phyloP scores from a whole-genome alignment of 768 basidiomycete genomes.

The Imleria badia region DNA sequence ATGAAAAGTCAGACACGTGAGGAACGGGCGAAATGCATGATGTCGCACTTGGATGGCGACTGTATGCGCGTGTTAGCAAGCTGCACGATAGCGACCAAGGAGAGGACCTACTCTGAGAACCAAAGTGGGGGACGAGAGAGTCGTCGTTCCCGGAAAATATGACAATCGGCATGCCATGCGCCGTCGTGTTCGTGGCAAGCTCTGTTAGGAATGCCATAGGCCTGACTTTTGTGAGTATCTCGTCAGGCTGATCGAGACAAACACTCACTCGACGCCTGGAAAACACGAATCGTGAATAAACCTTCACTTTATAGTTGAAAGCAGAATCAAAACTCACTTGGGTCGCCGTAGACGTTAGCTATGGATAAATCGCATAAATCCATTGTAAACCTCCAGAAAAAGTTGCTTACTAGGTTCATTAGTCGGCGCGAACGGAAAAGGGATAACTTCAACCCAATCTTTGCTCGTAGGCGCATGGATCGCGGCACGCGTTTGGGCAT shows the following conservation, averaged over 20 bases:
- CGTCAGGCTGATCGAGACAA: background rate
- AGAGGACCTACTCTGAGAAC: conserved; percentile 53
- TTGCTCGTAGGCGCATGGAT: too few relatives aligned
- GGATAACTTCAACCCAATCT: conserved; percentile 36
- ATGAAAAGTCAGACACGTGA: background rate
- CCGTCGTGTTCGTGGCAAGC: conserved; percentile 61
- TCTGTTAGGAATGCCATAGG: conserved; percentile 65
- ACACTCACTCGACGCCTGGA: conserved; percentile 37
- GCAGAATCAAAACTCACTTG: conserved; percentile 27
- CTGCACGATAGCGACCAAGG: background rate
- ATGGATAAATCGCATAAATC: background rate
- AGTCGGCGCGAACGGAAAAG: conserved; percentile 22
- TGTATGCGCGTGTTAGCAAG: conserved; percentile 21
- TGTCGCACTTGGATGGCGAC: conserved; percentile 53
- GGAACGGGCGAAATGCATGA: background rate
- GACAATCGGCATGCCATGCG: conserved; percentile 46
- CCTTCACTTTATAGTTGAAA: background rate
- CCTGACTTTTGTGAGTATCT: conserved; percentile 30
- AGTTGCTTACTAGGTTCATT: conserved; percentile 10
- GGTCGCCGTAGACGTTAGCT: conserved; percentile 24
- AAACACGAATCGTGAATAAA: background rate
- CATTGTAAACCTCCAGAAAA: background rate
- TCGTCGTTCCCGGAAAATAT: conserved; percentile 72
- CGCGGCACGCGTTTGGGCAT: conserved; percentile 47
- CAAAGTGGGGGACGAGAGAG: conserved; percentile 56